A percentile compares a stretch with the other conserved stretches of the same genome.
phyloP scores from a whole-genome alignment of 148 eudicot species.

The Rhododendron griersonianum region DNA sequence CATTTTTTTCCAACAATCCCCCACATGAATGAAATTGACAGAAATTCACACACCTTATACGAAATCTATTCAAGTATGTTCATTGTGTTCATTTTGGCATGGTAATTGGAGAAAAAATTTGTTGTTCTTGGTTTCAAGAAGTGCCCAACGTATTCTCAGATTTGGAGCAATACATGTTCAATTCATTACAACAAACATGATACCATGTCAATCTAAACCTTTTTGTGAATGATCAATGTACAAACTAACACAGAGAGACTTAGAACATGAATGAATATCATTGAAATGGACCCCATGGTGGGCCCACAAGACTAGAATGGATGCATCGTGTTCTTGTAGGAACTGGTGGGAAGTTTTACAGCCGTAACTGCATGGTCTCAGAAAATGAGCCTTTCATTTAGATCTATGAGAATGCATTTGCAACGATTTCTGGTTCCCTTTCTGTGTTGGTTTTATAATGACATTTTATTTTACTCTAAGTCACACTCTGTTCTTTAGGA shows the following conservation, averaged over 20 bases:
- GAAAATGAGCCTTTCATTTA: not conserved
- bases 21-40: too few relatives aligned
- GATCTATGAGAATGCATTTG: not conserved
- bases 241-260: not conserved
- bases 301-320: not conserved
- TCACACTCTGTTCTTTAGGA: conserved; percentile 30
- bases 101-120: not conserved
- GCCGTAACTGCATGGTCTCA: not conserved
- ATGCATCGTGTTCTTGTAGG: not conserved
- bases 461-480: not conserved
- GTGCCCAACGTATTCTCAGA: not conserved
- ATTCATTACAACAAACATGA: not conserved
- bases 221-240: not conserved
- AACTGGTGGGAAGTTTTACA: not conserved
- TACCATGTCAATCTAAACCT: not conserved
- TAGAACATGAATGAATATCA: not conserved
- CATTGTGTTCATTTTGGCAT: not conserved
- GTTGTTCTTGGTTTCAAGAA: not conserved
- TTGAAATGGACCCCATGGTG: not conserved
- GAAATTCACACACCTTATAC: too few relatives aligned
- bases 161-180: not conserved
- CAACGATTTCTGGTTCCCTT: not conserved
- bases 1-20: too few relatives aligned
- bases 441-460: not conserved
- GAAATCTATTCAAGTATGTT: not conserved